Evolutionary conservation across 306 rosid species (phyloP).

Genomic region (Gillenia trifoliata): DNA sequence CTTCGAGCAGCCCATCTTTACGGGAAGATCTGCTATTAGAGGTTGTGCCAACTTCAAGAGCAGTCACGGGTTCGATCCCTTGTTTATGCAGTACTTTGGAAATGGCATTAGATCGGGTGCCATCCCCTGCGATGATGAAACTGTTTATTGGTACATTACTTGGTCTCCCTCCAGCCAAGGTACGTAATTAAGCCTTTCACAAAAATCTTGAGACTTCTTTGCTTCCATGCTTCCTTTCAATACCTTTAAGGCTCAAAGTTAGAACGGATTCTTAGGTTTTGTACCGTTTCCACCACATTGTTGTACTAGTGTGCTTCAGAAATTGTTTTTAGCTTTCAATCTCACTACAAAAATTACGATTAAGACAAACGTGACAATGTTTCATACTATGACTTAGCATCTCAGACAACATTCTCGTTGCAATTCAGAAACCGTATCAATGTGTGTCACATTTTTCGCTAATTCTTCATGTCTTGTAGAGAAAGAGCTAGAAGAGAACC

Average conservation of each 20-base stretch:
- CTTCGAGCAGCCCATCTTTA: conserved; percentile 41
- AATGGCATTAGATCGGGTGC: conserved; percentile 50
- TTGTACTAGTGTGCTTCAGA: not conserved
- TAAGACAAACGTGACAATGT: no score
- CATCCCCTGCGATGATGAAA: conserved; percentile 41
- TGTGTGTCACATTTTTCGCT: conserved; percentile 36
- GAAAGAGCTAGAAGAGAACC: no score
- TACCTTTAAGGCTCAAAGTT: no score
- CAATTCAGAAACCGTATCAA: conserved; percentile 8
- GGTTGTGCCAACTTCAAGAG: conserved; percentile 31
- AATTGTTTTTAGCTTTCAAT: not conserved
- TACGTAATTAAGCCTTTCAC: conserved; percentile 10
- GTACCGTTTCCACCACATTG: no score
- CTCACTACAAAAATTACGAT: not conserved
- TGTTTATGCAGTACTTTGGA: conserved; percentile 41
- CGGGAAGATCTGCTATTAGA: conserved; percentile 51
- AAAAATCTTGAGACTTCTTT: not conserved
- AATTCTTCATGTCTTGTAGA: conserved; percentile 32
- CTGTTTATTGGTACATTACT: conserved; percentile 53
- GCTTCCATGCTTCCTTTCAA: no score
- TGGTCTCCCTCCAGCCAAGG: conserved; percentile 62
- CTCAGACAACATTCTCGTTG: no score
- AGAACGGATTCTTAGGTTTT: no score
- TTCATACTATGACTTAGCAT: no score
- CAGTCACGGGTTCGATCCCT: conserved; percentile 34